These are phyloP conservation scores for Penicillium dipodomyicola DNA, from an alignment of 495 filamentous ascomycete genomes.

Conservation along the genomic window DNA sequence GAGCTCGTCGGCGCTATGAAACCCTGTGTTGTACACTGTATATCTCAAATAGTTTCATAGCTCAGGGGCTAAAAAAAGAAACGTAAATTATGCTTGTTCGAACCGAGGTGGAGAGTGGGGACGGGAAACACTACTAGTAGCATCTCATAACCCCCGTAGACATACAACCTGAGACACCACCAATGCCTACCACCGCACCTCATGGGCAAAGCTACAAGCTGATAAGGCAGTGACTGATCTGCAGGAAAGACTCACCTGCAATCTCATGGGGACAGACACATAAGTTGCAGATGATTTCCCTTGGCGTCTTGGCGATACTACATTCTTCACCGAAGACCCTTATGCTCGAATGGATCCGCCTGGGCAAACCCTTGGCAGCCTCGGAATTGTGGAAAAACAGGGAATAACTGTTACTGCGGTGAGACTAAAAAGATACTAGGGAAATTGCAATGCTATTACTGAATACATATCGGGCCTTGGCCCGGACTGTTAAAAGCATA, in stretches of 20 bases:
- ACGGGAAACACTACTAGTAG: not conserved
- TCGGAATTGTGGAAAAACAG: not conserved
- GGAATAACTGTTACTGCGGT: not conserved
- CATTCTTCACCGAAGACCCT: constrained; percentile 9
- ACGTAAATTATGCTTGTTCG: not conserved
- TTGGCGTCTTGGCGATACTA: constrained; percentile 24
- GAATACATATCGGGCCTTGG: constrained; percentile 11
- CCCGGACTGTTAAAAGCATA: constrained; percentile 8
- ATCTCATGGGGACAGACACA: not conserved
- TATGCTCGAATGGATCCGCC: not conserved
- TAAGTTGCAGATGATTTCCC: constrained; percentile 18
- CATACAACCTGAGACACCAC: not conserved
- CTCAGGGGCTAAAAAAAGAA: not conserved
- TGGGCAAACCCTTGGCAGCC: constrained; percentile 14
- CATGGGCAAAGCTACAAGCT: not conserved
- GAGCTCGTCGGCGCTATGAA: not conserved
- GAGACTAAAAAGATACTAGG: not conserved
- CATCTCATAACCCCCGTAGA: not conserved
- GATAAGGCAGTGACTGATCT: constrained; percentile 5
- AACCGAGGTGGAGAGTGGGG: not conserved
- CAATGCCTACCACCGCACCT: constrained; percentile 1
- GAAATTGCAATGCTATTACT: constrained; percentile 24
- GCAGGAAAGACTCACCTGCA: constrained; percentile 2
- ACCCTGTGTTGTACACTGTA: not conserved
- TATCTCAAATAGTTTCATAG: not conserved